phyloP scores from a whole-genome alignment of 495 filamentous ascomycete species.

The Penicillium salamii region DNA sequence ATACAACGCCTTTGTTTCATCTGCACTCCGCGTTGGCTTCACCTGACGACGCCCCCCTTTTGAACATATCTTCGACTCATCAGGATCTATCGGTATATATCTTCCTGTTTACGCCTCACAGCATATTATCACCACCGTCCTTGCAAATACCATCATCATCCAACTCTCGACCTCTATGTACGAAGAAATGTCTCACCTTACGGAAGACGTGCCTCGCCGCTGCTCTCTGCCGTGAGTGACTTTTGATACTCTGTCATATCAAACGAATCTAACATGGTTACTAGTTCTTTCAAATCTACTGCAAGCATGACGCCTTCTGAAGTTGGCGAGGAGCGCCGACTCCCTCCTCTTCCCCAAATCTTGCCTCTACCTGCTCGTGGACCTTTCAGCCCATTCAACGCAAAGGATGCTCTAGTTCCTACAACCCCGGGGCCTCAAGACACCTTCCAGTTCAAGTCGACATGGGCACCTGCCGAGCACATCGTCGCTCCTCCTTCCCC shows the following conservation, averaged over 20 bases:
- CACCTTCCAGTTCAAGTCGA: conserved; percentile 36
- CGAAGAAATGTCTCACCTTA: conserved; percentile 33
- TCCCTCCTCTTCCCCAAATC: conserved; percentile 43
- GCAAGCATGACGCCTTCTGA: conserved; percentile 18
- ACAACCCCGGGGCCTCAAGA: conserved; percentile 40
- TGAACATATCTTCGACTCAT: conserved; percentile 3
- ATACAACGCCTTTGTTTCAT: conserved; percentile 19
- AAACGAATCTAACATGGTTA: neutral
- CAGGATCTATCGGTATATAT: conserved; percentile 19
- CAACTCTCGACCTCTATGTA: conserved; percentile 26
- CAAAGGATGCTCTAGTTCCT: conserved; percentile 28
- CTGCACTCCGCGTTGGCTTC: neutral
- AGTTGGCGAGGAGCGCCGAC: conserved; percentile 35
- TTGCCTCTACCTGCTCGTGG: conserved; percentile 40
- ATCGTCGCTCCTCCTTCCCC: conserved; percentile 41
- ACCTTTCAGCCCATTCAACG: conserved; percentile 41
- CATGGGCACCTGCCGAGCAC: conserved; percentile 33
- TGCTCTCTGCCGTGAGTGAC: conserved; percentile 44
- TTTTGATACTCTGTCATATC: neutral
- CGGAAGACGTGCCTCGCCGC: conserved; percentile 32
- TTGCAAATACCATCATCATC: conserved; percentile 18
- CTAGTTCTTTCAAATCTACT: conserved; percentile 20
- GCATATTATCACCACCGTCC: conserved; percentile 8
- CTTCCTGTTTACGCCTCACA: neutral
- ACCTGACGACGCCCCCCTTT: conserved; percentile 1